A percentile compares a stretch with the other conserved stretches of the same genome.
phyloP scores from a whole-genome alignment of 1,284 basidiomycete species.

The Rhodotorula sp. region DNA sequence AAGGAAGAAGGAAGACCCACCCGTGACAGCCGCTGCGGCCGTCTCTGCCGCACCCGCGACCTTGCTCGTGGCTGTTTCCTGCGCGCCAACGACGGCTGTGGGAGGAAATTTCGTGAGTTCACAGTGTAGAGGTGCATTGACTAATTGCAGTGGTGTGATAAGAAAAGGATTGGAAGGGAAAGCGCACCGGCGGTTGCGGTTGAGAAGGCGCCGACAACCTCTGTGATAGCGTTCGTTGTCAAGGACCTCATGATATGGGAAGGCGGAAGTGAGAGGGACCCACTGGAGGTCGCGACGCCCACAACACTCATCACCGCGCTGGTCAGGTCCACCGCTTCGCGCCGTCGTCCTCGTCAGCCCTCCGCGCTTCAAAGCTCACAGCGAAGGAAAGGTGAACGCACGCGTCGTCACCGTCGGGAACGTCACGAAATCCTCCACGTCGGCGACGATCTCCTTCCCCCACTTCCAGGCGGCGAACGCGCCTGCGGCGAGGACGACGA shows the following conservation, averaged over 20 bases:
- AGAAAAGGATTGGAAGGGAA: too few relatives aligned
- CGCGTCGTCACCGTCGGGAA: slow-evolving; percentile 20
- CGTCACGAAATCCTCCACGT: slow-evolving; percentile 3
- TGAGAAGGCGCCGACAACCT: not conserved
- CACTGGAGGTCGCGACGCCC: slow-evolving; percentile 2
- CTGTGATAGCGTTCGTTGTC: not conserved
- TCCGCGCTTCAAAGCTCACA: not conserved
- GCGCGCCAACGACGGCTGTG: not conserved
- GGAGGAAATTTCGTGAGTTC: accelerated
- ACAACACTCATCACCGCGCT: not conserved
- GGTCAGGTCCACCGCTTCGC: slow-evolving; percentile 7
- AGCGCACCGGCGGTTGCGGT: not conserved
- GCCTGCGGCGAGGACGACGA: not conserved
- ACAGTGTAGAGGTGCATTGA: accelerated
- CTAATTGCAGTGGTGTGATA: too few relatives aligned
- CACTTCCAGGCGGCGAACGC: slow-evolving; percentile 7
- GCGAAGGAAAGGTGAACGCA: not conserved
- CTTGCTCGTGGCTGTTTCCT: not conserved
- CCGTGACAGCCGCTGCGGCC: not conserved
- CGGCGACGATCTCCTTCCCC: not conserved
- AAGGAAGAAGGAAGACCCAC: not conserved
- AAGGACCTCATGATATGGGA: too few relatives aligned
- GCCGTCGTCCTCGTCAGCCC: not conserved
- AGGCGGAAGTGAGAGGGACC: not conserved
- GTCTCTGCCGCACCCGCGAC: slow-evolving; percentile 4